Base-by-base conservation (phyloP, 164 flowering plant species). In the Macadamia tetraphylla region DNA sequence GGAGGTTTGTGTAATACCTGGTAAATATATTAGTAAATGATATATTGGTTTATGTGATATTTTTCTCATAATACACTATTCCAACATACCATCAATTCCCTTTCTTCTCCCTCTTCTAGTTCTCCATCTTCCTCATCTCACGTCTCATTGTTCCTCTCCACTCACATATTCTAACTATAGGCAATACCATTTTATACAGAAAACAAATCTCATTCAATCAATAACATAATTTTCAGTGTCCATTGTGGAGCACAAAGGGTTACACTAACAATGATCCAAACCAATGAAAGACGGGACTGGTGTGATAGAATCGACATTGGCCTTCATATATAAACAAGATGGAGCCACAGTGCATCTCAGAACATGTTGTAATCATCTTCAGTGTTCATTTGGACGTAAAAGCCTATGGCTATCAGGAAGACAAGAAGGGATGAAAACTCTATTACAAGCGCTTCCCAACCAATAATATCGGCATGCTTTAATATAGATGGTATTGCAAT, bases 401-500 rank as follows among this genome's bases (percentile, higher is more conserved):
- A 92, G 65, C 86, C 59, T 30, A 92, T 86, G 66, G 97, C 82
- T 2, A 80, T 3, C 5, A 83, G 77, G 70, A 94, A 80, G 31
- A 90, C 63, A 42, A 86, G 70, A 61, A 82, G 87, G 12, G 98
- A 94, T 6, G 97, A 90, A n/a, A 94, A 82, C 70, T 85, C 92
- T 96, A 94, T 79, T 31, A 77, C 73, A 30, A 88, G 59, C 7
- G 98, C 98, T 61, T 97, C 97, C 97, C 95, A 94, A 29, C 95
- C 77, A 67, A 94, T 94, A n/a, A 92, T 80, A 62, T 87, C 88
- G 1, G 98, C 96, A 82, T 94, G 98, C 81, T 87, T 94, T 43
- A 94, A 77, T 71, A 94, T 88, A 17, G 74, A 74, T 14, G 97
- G 98, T 70, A 94, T 94, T 1, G 97, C 98, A 63, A 94, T 83